Evolutionary conservation across 2,329 filamentous ascomycete species (phyloP), one percentile per base, ranked within the genome.

Genomic region (Elsinoe ampelina): DNA sequence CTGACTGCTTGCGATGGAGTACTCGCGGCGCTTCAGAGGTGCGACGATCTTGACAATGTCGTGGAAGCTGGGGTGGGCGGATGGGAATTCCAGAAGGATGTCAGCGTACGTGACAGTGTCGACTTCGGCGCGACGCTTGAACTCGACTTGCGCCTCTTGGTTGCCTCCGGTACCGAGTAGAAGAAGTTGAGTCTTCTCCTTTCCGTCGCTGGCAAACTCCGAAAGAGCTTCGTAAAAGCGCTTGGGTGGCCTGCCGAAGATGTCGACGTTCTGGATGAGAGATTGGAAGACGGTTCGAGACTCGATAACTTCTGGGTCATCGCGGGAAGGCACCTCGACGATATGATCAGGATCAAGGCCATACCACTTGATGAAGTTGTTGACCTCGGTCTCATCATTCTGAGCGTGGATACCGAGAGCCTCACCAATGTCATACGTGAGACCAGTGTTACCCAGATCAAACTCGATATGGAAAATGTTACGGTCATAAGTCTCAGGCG

Each of bases 381-480:
- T 76, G 59, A 97, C 85, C 60, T 93, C 80, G 45, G 77, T 75
- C 47, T 84, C 79, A 70, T 97, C 86, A 72, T 98, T 98, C 73
- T 97, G 89, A 5, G 90, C 89, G 71, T 98, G 93, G 61, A 98
- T 91, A 62, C 93, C 93, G 15, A 98, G 84, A 47, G 93, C 93
- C 75, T 98, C 93, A 58, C 93, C 93, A 66, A 98, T 97, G 69
- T 95, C 89, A 75, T 98, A 98, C 41, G 83, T 95, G 62, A 98
- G 83, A 38, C 91, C 92, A 34, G 92, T 95, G 66, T 85, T 75
- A 59, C 92, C 92, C 20, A 98, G 82, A 68, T 97, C 93, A 67
- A 98, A 98, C 74, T 98, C 93, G 61, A 98, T 97, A 76, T 98
- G 93, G 85, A 98, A 98, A 73, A 98, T 97, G 79, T 98, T 96